A percentile compares a stretch with the other conserved stretches of the same genome.
phyloP scores from a whole-genome alignment of 495 filamentous ascomycete species.

The Penicillium verhagenii region DNA sequence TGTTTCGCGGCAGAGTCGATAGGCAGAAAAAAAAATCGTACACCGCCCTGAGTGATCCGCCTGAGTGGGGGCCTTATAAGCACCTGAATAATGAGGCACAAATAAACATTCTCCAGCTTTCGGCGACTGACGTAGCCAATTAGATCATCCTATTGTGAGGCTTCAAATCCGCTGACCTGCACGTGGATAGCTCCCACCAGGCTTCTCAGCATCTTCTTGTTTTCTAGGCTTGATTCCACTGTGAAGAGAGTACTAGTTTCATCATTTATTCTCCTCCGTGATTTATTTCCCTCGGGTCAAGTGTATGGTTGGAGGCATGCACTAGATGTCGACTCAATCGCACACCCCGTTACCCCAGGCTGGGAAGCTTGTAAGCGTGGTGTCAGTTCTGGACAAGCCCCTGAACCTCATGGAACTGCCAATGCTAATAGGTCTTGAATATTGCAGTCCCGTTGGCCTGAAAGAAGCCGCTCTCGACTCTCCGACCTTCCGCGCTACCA shows the following conservation, averaged over 20 bases:
- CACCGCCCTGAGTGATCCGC: constrained; percentile 17
- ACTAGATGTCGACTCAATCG: constrained; percentile 49
- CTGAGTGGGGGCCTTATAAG: too few species aligned
- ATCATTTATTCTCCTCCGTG: not conserved
- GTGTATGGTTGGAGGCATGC: constrained; percentile 42
- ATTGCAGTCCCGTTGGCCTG: constrained; percentile 72
- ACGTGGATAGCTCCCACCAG: constrained; percentile 17
- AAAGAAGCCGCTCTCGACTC: constrained; percentile 96
- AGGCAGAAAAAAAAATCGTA: constrained; percentile 34
- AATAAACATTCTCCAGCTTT: not conserved
- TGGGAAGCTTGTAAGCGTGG: constrained; percentile 56
- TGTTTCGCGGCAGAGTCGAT: constrained; percentile 9
- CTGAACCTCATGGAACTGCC: not conserved
- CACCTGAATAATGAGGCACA: not conserved
- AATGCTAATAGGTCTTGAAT: constrained; percentile 17
- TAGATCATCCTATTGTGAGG: constrained; percentile 23
- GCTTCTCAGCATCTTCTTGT: constrained; percentile 13
- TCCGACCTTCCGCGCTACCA: constrained; percentile 87
- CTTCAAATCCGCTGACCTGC: constrained; percentile 12
- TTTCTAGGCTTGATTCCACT: not conserved
- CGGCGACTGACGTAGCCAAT: constrained; percentile 45
- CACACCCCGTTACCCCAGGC: constrained; percentile 46
- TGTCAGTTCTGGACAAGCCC: constrained; percentile 35
- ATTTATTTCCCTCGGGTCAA: constrained; percentile 20
- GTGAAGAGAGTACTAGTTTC: not conserved